A percentile compares a stretch with the other conserved stretches of the same genome.
These are phyloP conservation scores for Sungouiozyma intestinalis DNA, from an alignment of 805 yeast genomes.

Conservation along the genomic window DNA sequence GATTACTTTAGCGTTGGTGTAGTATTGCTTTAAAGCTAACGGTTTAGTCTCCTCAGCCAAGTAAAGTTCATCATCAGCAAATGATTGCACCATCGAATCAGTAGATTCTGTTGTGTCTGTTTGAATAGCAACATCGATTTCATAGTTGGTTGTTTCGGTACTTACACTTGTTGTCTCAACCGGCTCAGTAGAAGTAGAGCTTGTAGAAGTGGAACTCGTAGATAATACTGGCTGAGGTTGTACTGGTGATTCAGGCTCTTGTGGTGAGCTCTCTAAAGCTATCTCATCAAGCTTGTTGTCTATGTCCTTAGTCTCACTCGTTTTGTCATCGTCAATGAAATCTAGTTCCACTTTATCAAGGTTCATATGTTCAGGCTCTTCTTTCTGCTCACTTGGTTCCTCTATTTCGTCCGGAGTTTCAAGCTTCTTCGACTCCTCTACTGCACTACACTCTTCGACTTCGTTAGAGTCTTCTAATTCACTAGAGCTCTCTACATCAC, in stretches of 20 bases:
- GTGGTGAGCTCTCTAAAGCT: no score
- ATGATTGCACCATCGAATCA: constrained; percentile 16
- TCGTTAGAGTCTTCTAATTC: neutral
- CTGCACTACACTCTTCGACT: neutral
- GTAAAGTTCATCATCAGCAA: constrained; percentile 28
- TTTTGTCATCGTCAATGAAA: no score
- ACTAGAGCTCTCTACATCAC: no score
- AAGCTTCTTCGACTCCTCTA: neutral
- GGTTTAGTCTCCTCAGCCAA: constrained; percentile 20
- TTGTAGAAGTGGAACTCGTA: constrained; percentile 4
- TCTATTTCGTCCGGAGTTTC: no score
- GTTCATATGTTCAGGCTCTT: no score
- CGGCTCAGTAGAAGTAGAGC: constrained; percentile 8
- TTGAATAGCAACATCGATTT: constrained; percentile 7
- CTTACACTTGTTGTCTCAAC: constrained; percentile 4
- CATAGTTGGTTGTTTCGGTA: constrained; percentile 17
- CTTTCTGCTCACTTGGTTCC: no score
- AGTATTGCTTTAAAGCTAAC: constrained; percentile 11
- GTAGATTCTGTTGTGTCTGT: constrained; percentile 10
- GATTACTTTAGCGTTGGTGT: constrained; percentile 13
- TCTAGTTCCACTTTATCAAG: no score
- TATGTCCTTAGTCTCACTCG: no score
- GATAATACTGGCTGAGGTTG: neutral
- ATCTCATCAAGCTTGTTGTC: no score
- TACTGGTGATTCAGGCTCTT: neutral